Evolutionary conservation across 139 green algal genomes (phyloP), one percentile per base, ranked within the genome.

Genomic region (Astrephomene gubernaculifera): DNA sequence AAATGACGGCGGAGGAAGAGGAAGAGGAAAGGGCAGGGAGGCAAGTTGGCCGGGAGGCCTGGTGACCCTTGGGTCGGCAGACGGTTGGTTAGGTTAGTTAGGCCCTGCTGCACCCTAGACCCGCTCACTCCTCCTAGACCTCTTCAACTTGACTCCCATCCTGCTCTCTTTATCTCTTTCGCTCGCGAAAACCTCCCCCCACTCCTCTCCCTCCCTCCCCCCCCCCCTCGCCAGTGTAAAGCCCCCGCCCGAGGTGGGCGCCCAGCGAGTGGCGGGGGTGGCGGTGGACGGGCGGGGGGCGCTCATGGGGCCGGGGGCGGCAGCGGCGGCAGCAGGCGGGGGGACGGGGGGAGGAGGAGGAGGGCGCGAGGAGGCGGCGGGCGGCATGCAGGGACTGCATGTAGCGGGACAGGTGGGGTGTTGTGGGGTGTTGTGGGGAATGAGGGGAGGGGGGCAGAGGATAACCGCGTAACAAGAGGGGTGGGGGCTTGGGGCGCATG

Each of bases 201-300:
- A n/a, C n/a, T n/a, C n/a, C n/a, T n/a, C n/a, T n/a, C n/a, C n/a
- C n/a, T n/a, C n/a, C 70, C 19, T 24, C 43, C 70, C 70, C 43
- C 41, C 9, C 22, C 25, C n/a, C 27, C 36, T 29, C 35, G 61
- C 41, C 67, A 84, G 76, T 45, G 76, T 86, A 22, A 79, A 87
- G 79, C 60, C 87, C 4, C 87, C 87, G 6, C 38, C 88, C 4
- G 88, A 92, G 33, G 35, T 92, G 41, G 88, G 88, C 38, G 80
- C 54, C 35, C 80, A 88, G 81, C 80, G 85, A 9, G 75, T 92
- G 35, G 88, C 75, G 27, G 88, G 88, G 0, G 85, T 90, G 65
- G 52, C 49, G 68, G 81, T 92, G 64, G 79, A 73, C 78, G 86
- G 65, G 38, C 44, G 61, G 12, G 72, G 83, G 1, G 22, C 41